These are phyloP conservation scores for Cladosporium oxysporum DNA, from an alignment of 2,329 filamentous ascomycete species.

Conservation along the genomic window DNA sequence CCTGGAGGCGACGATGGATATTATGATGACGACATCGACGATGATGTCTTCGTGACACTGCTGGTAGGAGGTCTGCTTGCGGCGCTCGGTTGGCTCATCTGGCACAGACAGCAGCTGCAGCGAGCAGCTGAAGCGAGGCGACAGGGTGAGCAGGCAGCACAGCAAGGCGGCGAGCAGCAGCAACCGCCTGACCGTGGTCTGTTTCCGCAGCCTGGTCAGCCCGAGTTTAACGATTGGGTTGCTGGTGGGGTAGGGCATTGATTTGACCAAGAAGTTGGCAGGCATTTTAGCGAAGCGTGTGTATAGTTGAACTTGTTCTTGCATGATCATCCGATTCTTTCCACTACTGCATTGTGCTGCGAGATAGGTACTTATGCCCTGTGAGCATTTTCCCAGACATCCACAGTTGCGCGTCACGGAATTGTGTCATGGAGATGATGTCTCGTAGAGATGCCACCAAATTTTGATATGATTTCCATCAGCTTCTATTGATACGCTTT, in stretches of 20 bases:
- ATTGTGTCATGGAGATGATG: not conserved
- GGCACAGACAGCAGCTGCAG: slow-evolving; percentile 74
- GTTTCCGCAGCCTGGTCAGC: slow-evolving; percentile 67
- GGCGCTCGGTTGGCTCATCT: slow-evolving; percentile 74
- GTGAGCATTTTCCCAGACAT: not conserved
- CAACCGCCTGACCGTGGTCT: slow-evolving; percentile 51
- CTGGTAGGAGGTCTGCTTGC: slow-evolving; percentile 78
- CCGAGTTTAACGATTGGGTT: slow-evolving; percentile 68
- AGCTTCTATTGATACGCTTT: slow-evolving; percentile 32
- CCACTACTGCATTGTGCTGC: not conserved
- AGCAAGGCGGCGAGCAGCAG: slow-evolving; percentile 40
- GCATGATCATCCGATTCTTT: not conserved
- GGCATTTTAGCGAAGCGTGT: not conserved
- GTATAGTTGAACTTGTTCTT: not conserved
- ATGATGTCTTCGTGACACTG: slow-evolving; percentile 79
- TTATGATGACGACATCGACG: slow-evolving; percentile 64
- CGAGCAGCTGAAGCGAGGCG: slow-evolving; percentile 44
- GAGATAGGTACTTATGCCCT: not conserved
- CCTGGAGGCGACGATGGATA: slow-evolving; percentile 53
- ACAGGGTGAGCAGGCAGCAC: slow-evolving; percentile 34
- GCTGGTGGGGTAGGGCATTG: slow-evolving; percentile 67
- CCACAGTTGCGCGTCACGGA: not conserved
- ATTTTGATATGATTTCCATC: not conserved
- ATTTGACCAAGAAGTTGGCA: not conserved
- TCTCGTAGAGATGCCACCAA: not conserved